A percentile compares a stretch with the other conserved stretches of the same genome.
Evolutionary conservation across 2,329 filamentous ascomycete genomes (phyloP).

Genomic region (Purpureocillium takamizusanense): DNA sequence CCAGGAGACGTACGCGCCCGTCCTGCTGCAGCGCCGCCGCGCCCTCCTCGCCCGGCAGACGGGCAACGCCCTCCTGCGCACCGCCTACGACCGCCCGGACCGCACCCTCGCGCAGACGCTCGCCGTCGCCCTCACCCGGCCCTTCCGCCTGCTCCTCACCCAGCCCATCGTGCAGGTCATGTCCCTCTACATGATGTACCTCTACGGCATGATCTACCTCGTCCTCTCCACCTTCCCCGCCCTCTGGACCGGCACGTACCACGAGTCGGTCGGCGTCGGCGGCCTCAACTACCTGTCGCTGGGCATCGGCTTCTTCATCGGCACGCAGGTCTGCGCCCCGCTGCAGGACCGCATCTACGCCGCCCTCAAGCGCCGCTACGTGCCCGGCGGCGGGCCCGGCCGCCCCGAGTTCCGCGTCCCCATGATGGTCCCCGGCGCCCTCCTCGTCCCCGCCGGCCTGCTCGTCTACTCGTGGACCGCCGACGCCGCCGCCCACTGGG

Average conservation of each 20-base stretch:
- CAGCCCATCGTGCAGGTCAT: constrained; percentile 59
- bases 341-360: constrained; percentile 37
- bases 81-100: constrained; percentile 42
- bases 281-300: constrained; percentile 21
- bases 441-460: constrained; percentile 33
- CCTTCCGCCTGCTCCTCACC: constrained; percentile 51
- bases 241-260: constrained; percentile 48
- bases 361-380: constrained; percentile 30
- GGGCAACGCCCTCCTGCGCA: constrained; percentile 36
- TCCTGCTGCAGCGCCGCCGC: constrained; percentile 51
- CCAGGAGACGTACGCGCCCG: constrained; percentile 51
- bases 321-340: constrained; percentile 28
- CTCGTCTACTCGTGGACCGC: constrained; percentile 37
- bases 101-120: constrained; percentile 26
- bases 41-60: constrained; percentile 47
- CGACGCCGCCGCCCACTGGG: constrained; percentile 33
- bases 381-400: constrained; percentile 21
- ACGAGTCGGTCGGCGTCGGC: constrained; percentile 45
- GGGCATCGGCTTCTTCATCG: constrained; percentile 17
- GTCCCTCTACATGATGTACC: constrained; percentile 56
- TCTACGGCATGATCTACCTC: constrained; percentile 53
- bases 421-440: constrained; percentile 29
- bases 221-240: constrained; percentile 37
- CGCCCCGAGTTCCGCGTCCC: constrained; percentile 34
- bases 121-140: constrained; percentile 53